Base-by-base conservation (phyloP, 2,329 filamentous ascomycete species). In the Scytalidium lignicola region DNA sequence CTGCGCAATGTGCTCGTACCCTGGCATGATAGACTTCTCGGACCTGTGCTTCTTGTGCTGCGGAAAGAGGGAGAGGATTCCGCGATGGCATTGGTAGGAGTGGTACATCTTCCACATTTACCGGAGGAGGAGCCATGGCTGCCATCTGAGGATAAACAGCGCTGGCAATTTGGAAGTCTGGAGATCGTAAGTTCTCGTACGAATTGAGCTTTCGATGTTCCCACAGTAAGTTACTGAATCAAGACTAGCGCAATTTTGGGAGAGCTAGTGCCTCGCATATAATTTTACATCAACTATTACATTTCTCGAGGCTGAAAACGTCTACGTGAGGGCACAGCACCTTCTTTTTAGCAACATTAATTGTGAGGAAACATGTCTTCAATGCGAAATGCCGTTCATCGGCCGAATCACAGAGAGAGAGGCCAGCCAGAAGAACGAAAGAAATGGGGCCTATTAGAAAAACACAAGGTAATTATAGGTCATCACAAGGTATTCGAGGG, bases 381-480 rank as follows among this genome's bases (percentile, higher is more conserved):
- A 2, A 75, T 83, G 67, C 73, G 79, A 55, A 83, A 83, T 62
- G 75, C 79, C 65, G 80, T 91, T 53, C 82, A 90, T 60, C 82
- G 89, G 70, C 89, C 90, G 64, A 86, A 90, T 58, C 92, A 97
- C 70, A 82, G 85, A 60, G 93, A 97, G 76, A 86, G 93, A 61
- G 88, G 88, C 29, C 93, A 97, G 68, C 88, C 91, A 39, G 70
- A 82, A 55, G 88, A 91, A 65, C 88, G 93, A 47, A 75, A 85
- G 57, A 89, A 89, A 74, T 90, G 90, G 71, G 93, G 93, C 56
- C 80, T 97, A 19, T 83, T 97, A 53, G 93, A 97, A 69, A 97
- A 99, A 73, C 88, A 93, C 78, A 96, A 96, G 74, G 85, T 85
- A 63, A 32, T 17, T 39, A 41, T 15, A 29, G 19, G 43, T 41